Conservation (phyloP, 257 asterid species). For the Nicotiana tabacum region DNA sequence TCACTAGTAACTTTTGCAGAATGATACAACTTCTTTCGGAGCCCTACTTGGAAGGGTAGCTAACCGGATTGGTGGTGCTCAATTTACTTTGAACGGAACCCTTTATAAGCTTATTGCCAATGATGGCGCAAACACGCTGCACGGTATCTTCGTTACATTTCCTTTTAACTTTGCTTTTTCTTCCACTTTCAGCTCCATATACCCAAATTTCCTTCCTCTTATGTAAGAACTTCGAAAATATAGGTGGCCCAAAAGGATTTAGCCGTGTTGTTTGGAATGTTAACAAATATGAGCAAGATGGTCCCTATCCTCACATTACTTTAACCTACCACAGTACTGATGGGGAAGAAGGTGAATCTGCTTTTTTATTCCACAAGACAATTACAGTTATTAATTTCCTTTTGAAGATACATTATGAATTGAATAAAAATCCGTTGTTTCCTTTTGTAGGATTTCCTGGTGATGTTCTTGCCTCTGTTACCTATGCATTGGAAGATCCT, state of each 20-base stretch:
- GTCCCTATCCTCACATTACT: constrained; percentile 6
- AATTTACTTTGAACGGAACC: constrained; percentile 20
- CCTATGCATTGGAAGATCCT: background rate
- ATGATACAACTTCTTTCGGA: constrained; percentile 19
- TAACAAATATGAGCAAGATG: background rate
- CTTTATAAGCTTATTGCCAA: constrained; percentile 18
- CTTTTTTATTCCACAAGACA: background rate
- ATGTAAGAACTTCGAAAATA: background rate
- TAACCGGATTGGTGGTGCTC: constrained; percentile 22
- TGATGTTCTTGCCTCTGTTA: background rate
- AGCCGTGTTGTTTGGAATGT: constrained; percentile 15
- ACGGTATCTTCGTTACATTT: constrained; percentile 12
- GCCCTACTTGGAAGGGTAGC: constrained; percentile 31
- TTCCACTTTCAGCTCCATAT: background rate
- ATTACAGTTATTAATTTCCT: background rate
- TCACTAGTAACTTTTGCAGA: background rate
- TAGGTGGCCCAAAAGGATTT: constrained; percentile 22
- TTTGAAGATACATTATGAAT: background rate
- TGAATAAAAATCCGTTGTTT: background rate
- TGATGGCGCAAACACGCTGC: constrained; percentile 19
- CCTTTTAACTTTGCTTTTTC: background rate
- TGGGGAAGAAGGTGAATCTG: constrained; percentile 4
- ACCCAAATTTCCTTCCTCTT: background rate
- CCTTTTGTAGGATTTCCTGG: background rate
- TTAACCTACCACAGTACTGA: constrained; percentile 11